Percentiles rank a stretch among this genome's conserved stretches.
phyloP scores from a whole-genome alignment of 306 rosid species.

The Sicyos edulis region DNA sequence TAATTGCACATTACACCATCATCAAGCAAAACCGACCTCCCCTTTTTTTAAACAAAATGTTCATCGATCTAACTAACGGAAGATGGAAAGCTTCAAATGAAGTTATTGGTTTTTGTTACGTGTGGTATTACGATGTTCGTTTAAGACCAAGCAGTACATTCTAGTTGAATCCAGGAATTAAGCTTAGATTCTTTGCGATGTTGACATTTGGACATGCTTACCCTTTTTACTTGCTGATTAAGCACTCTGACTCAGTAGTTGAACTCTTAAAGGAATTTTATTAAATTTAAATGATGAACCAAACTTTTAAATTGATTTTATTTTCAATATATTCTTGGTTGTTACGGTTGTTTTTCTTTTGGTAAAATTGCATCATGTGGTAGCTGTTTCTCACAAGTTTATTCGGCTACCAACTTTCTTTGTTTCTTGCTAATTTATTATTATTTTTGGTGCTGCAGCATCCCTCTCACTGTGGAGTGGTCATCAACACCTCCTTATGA shows the following conservation, averaged over 20 bases:
- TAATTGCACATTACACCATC: not conserved
- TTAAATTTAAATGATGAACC: not conserved
- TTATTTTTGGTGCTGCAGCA: slow-evolving; percentile 46
- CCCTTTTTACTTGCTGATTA: slow-evolving; percentile 10
- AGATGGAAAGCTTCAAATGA: slow-evolving; percentile 1
- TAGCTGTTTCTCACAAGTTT: not conserved
- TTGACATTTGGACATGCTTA: not conserved
- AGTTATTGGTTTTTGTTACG: not conserved
- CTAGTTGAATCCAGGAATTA: slow-evolving; percentile 2
- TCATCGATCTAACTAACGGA: not conserved
- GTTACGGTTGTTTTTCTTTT: not conserved
- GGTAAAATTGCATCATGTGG: not conserved
- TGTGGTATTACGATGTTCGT: not conserved
- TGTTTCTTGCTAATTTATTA: slow-evolving; percentile 13
- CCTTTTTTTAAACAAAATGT: not conserved
- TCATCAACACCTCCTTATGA: slow-evolving; percentile 71
- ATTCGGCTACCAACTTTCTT: slow-evolving; percentile 5
- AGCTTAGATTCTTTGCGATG: not conserved
- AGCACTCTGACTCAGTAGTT: not conserved
- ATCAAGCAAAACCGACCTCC: not conserved
- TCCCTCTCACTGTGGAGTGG: slow-evolving; percentile 92
- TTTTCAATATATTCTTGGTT: slow-evolving; percentile 7
- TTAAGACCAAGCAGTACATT: not conserved
- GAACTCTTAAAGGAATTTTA: not conserved
- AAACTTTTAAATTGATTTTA: not conserved